phyloP scores from a whole-genome alignment of 495 filamentous ascomycete genomes.

The Amniculicola lignicola region DNA sequence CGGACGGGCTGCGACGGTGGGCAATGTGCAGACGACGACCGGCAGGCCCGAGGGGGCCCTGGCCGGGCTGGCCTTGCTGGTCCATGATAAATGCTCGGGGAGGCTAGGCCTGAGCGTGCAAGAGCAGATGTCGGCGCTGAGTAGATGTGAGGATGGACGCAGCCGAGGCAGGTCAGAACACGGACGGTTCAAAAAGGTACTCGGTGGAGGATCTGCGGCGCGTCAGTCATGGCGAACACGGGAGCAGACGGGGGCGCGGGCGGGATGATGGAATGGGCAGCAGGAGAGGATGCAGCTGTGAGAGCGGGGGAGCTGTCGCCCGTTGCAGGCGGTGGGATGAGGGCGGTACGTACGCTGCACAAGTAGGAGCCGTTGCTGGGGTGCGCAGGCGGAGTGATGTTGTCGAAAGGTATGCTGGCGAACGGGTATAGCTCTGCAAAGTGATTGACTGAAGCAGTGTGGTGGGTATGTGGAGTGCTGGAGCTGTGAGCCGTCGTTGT shows the following conservation, averaged over 20 bases:
- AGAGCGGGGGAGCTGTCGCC: constrained; percentile 7
- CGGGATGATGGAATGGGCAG: constrained; percentile 18
- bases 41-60: constrained; percentile 72
- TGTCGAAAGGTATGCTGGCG: constrained; percentile 20
- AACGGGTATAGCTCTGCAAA: constrained; percentile 31
- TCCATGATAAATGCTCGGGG: constrained; percentile 59
- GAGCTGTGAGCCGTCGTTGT: constrained; percentile 16
- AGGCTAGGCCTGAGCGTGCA: constrained; percentile 14
- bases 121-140: constrained; percentile 9
- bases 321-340: background rate
- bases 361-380: constrained; percentile 2
- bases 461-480: constrained; percentile 1
- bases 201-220: constrained; percentile 21
- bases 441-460: constrained; percentile 23
- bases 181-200: constrained; percentile 14
- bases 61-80: constrained; percentile 73
- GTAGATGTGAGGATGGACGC: constrained; percentile 9
- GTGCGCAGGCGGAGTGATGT: constrained; percentile 11
- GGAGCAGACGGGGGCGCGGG: background rate
- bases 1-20: constrained; percentile 93
- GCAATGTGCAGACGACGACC: constrained; percentile 96
- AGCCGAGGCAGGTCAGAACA: constrained; percentile 5
- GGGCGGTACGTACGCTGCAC: constrained; percentile 20
- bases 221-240: constrained; percentile 16
- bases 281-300: background rate